Base-by-base conservation (phyloP, 352 stramenopile species). In the Elongisporangium anandrum region DNA sequence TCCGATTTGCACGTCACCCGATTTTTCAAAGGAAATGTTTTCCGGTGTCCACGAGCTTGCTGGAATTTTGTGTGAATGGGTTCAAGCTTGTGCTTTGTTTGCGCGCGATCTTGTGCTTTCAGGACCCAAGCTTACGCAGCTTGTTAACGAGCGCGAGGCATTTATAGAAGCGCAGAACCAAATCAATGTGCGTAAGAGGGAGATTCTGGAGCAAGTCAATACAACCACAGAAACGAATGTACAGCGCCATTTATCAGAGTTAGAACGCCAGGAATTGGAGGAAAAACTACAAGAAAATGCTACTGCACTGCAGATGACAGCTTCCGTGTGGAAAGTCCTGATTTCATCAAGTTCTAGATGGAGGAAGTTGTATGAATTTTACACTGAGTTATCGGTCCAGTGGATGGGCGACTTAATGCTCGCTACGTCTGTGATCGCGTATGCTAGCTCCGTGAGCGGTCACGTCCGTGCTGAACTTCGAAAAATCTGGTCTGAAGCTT, bases 401-500 rank as follows among this genome's bases (percentile, higher is more conserved):
- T 79, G 72, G 59, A 70, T 78, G 54, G 84, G 76, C 3, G 81
- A 94, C 17, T 60, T 91, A 21, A 66, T 92, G n/a, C 54, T 94
- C 6, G 73, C 69, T 2, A 90, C 84, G 21, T 78, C 78, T 0
- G 56, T 67, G 0, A 56, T 88, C 10, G 68, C 64, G 0, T 94
- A 94, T 47, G 66, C 72, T 6, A 73, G 75, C 7, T 69, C 59
- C 5, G 12, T 75, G 3, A 74, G 57, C 0, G n/a, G 22, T 6
- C n/a, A 20, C 1, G 61, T 63, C 2, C 64, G 70, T 2, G 13
- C 16, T 0, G 50, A 63, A n/a, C 64, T 87, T 4, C 61, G 77
- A 0, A 15, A 47, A 7, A 49, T 75, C 13, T 94, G 79, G 84
- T 73, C 61, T 0, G 39, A 73, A 2, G 62, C 59, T 3, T 52